Evolutionary conservation across 2,329 filamentous ascomycete species (phyloP), one percentile per base, ranked within the genome.

Genomic region (Aspergillus ochraceus): DNA sequence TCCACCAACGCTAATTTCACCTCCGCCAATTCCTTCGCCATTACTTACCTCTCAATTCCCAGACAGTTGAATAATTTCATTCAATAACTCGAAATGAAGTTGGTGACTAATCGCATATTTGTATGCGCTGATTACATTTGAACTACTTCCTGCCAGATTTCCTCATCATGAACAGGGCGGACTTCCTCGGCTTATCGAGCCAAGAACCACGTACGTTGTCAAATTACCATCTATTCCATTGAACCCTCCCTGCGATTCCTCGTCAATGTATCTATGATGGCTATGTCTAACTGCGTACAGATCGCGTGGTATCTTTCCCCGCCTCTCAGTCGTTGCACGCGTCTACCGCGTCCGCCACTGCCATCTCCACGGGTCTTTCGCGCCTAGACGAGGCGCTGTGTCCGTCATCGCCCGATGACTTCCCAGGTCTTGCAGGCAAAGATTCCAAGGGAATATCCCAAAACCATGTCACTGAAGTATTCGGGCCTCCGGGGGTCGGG

Each of bases 401-500:
- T n/a, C 51, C 57, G 11, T 54, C 55, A 11, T 46, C 54, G 11
- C 49, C 64, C 11, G 66, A 70, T 53, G 63, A 62, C 29, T 11
- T 63, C 3, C 55, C 63, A 6, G 62, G 57, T 20, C 22, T 59
- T 46, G 45, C 30, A 20, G 42, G 58, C 45, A 11, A 55, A 56
- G 36, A 65, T 64, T 26, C 42, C 53, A 82, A 84, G 19, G 92
- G 92, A 4, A 80, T 96, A 52, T 84, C 84, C 61, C 86, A 88
- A 58, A 91, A 92, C 14, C 90, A 92, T 73, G 83, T 97, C 47
- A 90, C 90, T 3, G 94, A 98, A 75, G 79, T 97, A 53, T 96
- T 91, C 84, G 94, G 94, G 0, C 92, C 93, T 11, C 89, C 91
- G 9, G 93, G 92, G 1, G 86, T 86, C 26, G 94, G 93, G 30